phyloP scores from a whole-genome alignment of 139 green algal species.

The Chlamydomonas sp. region DNA sequence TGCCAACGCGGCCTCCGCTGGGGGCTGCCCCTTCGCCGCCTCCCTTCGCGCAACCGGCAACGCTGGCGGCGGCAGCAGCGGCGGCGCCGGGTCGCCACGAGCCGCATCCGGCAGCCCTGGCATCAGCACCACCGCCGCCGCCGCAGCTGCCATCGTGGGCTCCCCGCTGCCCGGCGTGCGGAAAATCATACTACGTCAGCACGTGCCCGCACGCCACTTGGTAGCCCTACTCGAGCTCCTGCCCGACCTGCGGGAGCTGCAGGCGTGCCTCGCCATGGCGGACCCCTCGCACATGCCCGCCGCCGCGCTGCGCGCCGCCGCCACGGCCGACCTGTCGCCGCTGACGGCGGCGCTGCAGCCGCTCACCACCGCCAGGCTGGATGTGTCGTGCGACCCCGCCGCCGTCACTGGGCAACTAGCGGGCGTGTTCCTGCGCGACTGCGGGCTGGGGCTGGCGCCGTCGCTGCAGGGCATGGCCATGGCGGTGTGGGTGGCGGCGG shows the following conservation, averaged over 20 bases:
- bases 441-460: background rate
- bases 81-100: background rate
- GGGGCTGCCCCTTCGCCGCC: background rate
- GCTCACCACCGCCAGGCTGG: background rate
- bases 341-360: background rate
- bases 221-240: constrained; percentile 6
- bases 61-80: background rate
- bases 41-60: background rate
- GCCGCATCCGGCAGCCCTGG: background rate
- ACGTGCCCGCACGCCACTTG: background rate
- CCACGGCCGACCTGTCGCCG: constrained; percentile 10
- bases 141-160: no score
- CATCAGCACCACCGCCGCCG: background rate
- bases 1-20: background rate
- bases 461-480: constrained; percentile 8
- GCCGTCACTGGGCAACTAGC: constrained; percentile 31
- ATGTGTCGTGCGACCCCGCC: constrained; percentile 18
- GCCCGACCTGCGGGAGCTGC: constrained; percentile 15
- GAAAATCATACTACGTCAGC: constrained; percentile 16
- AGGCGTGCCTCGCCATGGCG: constrained; percentile 8
- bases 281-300: constrained; percentile 20
- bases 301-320: constrained; percentile 11
- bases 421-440: constrained; percentile 18
- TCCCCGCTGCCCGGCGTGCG: background rate
- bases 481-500: constrained; percentile 31